Base-by-base conservation (phyloP, 2,329 filamentous ascomycete genomes). In the Aspergillus pseudotamarii region DNA sequence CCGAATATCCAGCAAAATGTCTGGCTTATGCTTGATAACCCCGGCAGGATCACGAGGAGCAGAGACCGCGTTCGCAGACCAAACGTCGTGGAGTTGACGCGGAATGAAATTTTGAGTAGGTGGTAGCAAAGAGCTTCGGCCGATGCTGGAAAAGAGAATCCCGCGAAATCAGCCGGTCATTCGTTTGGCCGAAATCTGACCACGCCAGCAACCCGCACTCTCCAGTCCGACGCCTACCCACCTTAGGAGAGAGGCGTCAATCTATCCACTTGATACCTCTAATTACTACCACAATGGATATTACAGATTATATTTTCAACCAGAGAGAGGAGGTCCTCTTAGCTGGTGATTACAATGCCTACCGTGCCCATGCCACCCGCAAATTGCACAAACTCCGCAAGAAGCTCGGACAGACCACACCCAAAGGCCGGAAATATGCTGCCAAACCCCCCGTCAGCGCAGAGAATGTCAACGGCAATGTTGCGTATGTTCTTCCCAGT, bases 281-380 rank as follows among this genome's bases (percentile, higher is more conserved):
- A 14, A 30, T 14, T 64, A 46, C 50, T n/a, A 55, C 23, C 57
- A 72, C 62, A 65, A 97, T 98, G 94, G 92, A 97, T 68, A 92
- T 98, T 79, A 98, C 95, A 61, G 88, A 88, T 70, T 94, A 92
- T 68, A 83, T 98, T 70, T 86, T 93, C 73, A 88, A 89, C 59
- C 89, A 91, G 68, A 86, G 95, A 67, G 91, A 96, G 76, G 87
- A 91, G 73, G 92, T 92, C 43, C 89, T 97, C 58, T 86, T 96
- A 34, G 89, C 95, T 68, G 94, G 93, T 70, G 93, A 97, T 81
- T 94, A 97, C 81, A 88, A 88, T 74, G 90, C 90, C 62, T 98
- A 98, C 78, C 90, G 93, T 73, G 83, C 84, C 56, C 91, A 93
- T 76, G 85, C 96, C 57, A 88, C 90, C 68, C 91, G 92, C 75